These are phyloP conservation scores for Lactifluus volemus DNA, from an alignment of 768 basidiomycete species.

Conservation along the genomic window DNA sequence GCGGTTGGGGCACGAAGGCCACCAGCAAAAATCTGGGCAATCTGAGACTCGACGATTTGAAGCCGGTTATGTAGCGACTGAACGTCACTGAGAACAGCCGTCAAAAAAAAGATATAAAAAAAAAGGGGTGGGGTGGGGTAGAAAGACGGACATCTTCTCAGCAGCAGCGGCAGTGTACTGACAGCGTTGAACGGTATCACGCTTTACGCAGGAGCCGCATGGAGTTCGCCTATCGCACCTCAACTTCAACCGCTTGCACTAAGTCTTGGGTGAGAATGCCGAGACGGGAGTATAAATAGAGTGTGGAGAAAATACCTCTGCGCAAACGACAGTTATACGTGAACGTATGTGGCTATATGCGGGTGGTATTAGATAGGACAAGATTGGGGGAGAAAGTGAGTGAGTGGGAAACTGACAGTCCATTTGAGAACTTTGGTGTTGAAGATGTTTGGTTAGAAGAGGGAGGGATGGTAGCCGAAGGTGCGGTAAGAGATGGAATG, in stretches of 20 bases:
- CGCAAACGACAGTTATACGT: conserved; percentile 72
- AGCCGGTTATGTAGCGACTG: conserved; percentile 79
- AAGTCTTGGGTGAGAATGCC: neutral
- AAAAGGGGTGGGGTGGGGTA: neutral
- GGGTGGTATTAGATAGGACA: neutral
- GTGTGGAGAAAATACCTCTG: conserved; percentile 47
- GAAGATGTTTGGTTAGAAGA: conserved; percentile 3
- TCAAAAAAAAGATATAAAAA: neutral
- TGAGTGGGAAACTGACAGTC: conserved; percentile 22
- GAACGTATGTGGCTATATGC: conserved; percentile 55
- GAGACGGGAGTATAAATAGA: neutral
- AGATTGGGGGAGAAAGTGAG: neutral
- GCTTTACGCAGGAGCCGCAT: conserved; percentile 71
- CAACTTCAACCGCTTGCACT: conserved; percentile 86
- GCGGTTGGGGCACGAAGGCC: conserved; percentile 12
- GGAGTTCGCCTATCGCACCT: conserved; percentile 77
- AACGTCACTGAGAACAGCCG: conserved; percentile 43
- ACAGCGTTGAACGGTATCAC: conserved; percentile 64
- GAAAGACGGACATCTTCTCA: conserved; percentile 64
- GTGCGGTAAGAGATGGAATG: neutral
- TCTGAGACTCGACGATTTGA: conserved; percentile 54
- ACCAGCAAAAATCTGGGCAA: conserved; percentile 36
- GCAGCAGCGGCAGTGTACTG: conserved; percentile 75
- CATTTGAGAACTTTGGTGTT: conserved; percentile 25
- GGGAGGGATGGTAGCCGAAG: neutral